These are phyloP conservation scores for Diaporthe destruens DNA, from an alignment of 2,329 filamentous ascomycete species.

Conservation along the genomic window DNA sequence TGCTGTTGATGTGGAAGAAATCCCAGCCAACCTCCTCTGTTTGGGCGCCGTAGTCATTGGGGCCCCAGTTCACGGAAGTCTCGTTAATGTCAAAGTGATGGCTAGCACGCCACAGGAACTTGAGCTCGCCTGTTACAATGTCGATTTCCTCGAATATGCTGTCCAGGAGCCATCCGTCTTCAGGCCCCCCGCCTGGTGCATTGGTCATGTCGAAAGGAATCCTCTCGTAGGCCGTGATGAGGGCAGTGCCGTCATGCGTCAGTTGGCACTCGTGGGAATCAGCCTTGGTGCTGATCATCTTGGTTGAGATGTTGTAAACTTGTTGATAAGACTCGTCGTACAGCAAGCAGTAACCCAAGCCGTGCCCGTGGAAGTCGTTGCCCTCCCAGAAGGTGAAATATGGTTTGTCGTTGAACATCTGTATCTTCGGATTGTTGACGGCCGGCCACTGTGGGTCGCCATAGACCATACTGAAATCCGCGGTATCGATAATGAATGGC, in stretches of 20 bases:
- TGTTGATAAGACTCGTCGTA: constrained; percentile 40
- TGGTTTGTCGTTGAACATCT: constrained; percentile 39
- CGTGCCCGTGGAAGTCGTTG: constrained; percentile 39
- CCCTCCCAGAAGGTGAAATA: constrained; percentile 42
- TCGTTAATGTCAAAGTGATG: constrained; percentile 49
- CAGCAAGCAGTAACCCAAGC: constrained; percentile 39
- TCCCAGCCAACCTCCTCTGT: constrained; percentile 58
- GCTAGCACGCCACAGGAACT: constrained; percentile 63
- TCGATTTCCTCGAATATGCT: constrained; percentile 61
- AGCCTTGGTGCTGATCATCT: constrained; percentile 40
- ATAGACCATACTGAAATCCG: constrained; percentile 40
- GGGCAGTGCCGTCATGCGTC: constrained; percentile 54
- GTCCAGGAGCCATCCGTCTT: constrained; percentile 50
- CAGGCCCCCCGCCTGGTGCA: constrained; percentile 45
- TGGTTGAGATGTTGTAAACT: constrained; percentile 39
- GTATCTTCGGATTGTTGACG: constrained; percentile 41
- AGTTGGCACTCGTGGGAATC: constrained; percentile 56
- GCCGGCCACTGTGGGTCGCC: constrained; percentile 39
- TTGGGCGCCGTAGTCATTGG: constrained; percentile 37
- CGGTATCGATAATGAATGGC: constrained; percentile 41
- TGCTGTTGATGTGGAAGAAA: constrained; percentile 69
- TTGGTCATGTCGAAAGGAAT: constrained; percentile 46
- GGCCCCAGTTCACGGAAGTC: constrained; percentile 40
- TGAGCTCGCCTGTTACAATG: constrained; percentile 60
- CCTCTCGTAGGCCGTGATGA: constrained; percentile 54